A percentile compares a stretch with the other conserved stretches of the same genome.
These are phyloP conservation scores for Rhododendron griersonianum DNA, from an alignment of 148 eudicot species.

Conservation along the genomic window DNA sequence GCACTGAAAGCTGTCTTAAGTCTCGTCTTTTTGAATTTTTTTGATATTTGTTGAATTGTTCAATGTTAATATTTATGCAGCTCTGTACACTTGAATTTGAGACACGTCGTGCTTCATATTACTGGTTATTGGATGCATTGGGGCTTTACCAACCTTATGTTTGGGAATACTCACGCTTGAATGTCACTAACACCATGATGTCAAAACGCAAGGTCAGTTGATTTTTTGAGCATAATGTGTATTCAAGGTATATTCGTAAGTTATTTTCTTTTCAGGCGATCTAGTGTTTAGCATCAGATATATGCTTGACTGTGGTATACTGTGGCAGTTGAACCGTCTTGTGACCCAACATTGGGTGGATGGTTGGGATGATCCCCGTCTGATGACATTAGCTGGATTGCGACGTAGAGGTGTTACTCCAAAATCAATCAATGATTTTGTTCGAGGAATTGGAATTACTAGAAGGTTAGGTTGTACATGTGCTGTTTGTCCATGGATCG, in stretches of 20 bases:
- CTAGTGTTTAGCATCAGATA: neutral
- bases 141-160: slow-evolving; percentile 86
- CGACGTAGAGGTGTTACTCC: slow-evolving; percentile 91
- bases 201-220: slow-evolving; percentile 87
- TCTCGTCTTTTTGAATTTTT: neutral
- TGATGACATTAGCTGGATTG: slow-evolving; percentile 92
- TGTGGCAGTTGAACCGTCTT: slow-evolving; percentile 73
- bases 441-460: slow-evolving; percentile 91
- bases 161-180: slow-evolving; percentile 96
- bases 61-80: slow-evolving; percentile 34
- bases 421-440: slow-evolving; percentile 81
- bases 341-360: slow-evolving; percentile 88
- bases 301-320: neutral
- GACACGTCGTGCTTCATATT: slow-evolving; percentile 95
- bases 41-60: neutral
- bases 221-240: neutral
- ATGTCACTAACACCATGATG: slow-evolving; percentile 90
- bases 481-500: neutral
- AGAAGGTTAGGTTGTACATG: slow-evolving; percentile 50
- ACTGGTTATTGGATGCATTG: slow-evolving; percentile 86
- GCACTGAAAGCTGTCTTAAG: neutral
- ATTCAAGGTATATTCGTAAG: neutral
- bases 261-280: neutral
- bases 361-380: slow-evolving; percentile 98
- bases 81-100: slow-evolving; percentile 94